Evolutionary conservation across 2,329 filamentous ascomycete genomes (phyloP).

Genomic region (Ilyonectria sp.): DNA sequence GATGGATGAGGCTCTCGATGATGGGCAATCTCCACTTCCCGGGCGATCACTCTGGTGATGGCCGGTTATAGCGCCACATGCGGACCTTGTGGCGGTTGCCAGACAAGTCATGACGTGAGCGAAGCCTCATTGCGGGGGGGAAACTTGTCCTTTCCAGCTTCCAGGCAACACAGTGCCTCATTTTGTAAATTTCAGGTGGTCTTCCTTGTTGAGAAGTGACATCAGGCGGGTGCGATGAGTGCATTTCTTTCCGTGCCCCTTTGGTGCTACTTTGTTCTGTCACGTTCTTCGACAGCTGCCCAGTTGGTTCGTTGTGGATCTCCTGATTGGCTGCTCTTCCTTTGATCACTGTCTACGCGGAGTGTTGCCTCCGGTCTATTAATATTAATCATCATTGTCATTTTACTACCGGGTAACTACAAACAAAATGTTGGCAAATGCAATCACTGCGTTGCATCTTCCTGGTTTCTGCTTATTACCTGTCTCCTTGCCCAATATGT

Average conservation of each 20-base stretch:
- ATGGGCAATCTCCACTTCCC: slow-evolving; percentile 6
- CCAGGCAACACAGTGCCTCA: background rate
- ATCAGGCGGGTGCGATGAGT: background rate
- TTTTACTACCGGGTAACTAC: background rate
- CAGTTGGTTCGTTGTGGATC: no score
- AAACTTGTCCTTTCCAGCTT: background rate
- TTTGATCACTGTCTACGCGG: background rate
- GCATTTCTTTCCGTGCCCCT: no score
- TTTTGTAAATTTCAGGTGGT: background rate
- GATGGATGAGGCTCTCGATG: slow-evolving; percentile 1
- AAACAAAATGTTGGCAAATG: background rate
- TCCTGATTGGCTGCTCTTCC: no score
- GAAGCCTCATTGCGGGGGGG: background rate
- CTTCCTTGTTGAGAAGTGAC: background rate
- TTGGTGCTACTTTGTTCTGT: no score
- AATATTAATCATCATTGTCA: background rate
- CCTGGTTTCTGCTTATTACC: background rate
- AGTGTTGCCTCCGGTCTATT: background rate
- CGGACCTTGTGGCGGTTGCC: background rate
- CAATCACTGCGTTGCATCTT: background rate
- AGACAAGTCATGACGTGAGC: background rate
- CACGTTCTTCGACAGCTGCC: no score
- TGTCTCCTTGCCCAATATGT: background rate
- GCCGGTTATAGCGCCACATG: background rate
- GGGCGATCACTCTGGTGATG: background rate